Percentiles rank a stretch among this genome's conserved stretches.
These are phyloP conservation scores for Tetrahymena borealis DNA, from an alignment of 73 alveolate genomes.

Conservation along the genomic window DNA sequence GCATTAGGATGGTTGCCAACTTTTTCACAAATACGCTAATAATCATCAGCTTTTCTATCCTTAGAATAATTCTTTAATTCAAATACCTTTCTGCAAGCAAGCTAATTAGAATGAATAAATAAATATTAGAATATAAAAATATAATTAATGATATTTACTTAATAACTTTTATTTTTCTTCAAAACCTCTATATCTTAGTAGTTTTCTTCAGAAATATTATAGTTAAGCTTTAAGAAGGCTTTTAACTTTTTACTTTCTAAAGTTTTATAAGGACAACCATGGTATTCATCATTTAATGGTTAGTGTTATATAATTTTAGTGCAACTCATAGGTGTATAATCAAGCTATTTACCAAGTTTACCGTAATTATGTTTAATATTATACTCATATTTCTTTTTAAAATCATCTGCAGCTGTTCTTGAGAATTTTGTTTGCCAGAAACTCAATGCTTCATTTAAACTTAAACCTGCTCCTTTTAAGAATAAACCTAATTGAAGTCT, in stretches of 20 bases:
- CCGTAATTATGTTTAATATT: conserved; percentile 88
- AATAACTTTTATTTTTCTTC: neutral
- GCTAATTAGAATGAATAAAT: neutral
- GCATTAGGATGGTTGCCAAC: neutral
- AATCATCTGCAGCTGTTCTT: conserved; percentile 70
- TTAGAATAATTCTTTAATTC: neutral
- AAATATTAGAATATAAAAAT: neutral
- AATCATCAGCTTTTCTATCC: neutral
- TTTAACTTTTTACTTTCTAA: neutral
- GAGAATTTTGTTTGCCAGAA: conserved; percentile 82
- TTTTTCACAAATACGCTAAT: neutral
- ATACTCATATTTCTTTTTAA: conserved; percentile 79
- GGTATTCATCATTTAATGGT: conserved; percentile 85
- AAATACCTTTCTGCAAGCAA: neutral
- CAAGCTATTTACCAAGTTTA: conserved; percentile 80
- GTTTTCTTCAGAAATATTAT: neutral
- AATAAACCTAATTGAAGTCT: conserved; percentile 82
- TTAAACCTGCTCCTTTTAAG: conserved; percentile 83
- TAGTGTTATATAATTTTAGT: conserved; percentile 60
- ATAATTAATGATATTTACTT: neutral
- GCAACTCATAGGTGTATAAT: conserved; percentile 86
- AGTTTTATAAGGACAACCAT: conserved; percentile 88
- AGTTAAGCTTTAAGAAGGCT: neutral
- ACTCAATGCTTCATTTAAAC: conserved; percentile 70
- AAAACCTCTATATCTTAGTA: neutral